Conservation (phyloP, 208 protist genomes). For the Strigomonas galati region DNA sequence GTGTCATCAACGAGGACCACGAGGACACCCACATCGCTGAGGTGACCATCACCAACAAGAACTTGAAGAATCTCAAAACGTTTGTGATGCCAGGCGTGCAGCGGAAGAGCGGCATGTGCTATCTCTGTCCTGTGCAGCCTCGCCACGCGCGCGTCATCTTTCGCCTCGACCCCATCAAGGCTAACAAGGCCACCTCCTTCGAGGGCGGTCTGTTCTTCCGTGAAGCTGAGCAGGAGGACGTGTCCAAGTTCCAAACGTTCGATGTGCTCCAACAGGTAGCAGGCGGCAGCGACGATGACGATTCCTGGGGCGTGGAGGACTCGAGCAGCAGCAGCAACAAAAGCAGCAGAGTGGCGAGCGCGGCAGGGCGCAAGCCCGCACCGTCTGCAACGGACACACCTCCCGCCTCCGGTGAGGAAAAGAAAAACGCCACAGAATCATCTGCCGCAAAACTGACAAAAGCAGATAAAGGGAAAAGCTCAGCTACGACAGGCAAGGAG, state of each 20-base stretch:
- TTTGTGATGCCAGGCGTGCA: neutral
- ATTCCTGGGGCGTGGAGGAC: neutral
- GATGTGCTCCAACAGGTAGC: neutral
- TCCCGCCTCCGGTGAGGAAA: too few relatives aligned
- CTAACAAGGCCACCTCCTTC: neutral
- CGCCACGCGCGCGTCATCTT: neutral
- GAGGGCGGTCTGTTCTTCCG: neutral
- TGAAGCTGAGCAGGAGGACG: neutral
- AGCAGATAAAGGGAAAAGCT: neutral
- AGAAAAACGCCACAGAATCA: too few relatives aligned
- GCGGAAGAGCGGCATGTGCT: neutral
- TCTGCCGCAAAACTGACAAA: too few relatives aligned
- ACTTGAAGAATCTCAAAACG: conserved; percentile 9
- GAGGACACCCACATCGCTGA: neutral
- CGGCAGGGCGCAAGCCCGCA: too few relatives aligned
- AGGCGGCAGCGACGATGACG: neutral
- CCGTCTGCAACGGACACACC: too few relatives aligned
- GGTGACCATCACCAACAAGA: conserved; percentile 1
- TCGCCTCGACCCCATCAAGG: neutral
- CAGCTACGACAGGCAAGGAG: neutral
- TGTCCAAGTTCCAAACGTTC: neutral
- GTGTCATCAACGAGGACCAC: neutral
- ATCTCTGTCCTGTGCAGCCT: neutral
- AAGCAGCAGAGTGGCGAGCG: too few relatives aligned
- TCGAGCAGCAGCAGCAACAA: neutral